phyloP scores from a whole-genome alignment of 768 basidiomycete genomes.

The Pleurotus sapidus region DNA sequence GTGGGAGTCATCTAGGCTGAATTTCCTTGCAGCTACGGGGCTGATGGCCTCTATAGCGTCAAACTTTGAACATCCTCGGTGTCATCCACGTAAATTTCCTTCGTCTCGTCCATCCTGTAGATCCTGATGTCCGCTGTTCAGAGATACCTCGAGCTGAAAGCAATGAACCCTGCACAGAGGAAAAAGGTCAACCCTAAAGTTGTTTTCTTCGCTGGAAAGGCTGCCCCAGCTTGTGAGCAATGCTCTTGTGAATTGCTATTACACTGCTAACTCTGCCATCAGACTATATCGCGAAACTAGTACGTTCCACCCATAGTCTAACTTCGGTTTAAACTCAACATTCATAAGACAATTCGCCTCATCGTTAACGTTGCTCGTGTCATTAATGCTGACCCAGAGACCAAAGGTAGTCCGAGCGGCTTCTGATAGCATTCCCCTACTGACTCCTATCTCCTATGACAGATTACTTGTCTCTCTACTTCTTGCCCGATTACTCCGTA shows the following conservation, averaged over 20 bases:
- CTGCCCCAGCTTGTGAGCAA: conserved; percentile 83
- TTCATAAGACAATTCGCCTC: conserved; percentile 75
- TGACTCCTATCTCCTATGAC: conserved; percentile 53
- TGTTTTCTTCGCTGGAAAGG: conserved; percentile 97
- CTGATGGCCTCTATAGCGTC: conserved; percentile 50
- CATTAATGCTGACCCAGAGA: conserved; percentile 70
- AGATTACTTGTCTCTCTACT: conserved; percentile 84
- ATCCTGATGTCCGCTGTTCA: conserved; percentile 24
- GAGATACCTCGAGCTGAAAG: conserved; percentile 83
- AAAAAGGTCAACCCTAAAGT: conserved; percentile 83
- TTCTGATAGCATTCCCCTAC: neutral
- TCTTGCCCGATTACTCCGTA: conserved; percentile 95
- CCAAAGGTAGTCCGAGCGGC: neutral
- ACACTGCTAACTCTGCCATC: neutral
- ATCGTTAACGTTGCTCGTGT: conserved; percentile 86
- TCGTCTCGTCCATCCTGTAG: neutral
- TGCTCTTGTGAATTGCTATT: neutral
- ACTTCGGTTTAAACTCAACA: neutral
- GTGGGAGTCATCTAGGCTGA: conserved; percentile 23
- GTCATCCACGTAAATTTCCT: conserved; percentile 68
- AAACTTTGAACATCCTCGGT: conserved; percentile 91
- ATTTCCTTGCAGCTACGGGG: neutral
- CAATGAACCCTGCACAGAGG: conserved; percentile 71
- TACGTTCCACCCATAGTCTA: conserved; percentile 21
- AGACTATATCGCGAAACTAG: conserved; percentile 93